These are phyloP conservation scores for Pichia cabralensis DNA, from an alignment of 805 yeast species.

Conservation along the genomic window DNA sequence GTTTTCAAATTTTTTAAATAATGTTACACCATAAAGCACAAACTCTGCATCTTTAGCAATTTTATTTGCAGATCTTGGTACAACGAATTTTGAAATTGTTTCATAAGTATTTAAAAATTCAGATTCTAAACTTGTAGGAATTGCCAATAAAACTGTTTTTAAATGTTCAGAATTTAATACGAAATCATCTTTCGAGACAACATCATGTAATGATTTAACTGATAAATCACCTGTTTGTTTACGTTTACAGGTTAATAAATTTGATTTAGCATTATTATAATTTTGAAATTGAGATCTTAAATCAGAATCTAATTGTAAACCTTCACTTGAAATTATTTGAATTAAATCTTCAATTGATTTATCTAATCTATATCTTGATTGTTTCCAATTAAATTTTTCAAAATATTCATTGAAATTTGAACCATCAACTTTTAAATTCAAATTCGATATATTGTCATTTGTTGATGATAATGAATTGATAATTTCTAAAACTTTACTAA, in stretches of 20 bases:
- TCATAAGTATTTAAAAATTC: constrained; percentile 69
- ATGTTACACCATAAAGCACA: constrained; percentile 62
- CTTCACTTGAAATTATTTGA: constrained; percentile 61
- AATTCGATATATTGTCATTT: constrained; percentile 6
- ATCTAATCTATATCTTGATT: constrained; percentile 77
- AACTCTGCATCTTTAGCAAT: constrained; percentile 69
- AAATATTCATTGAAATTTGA: constrained; percentile 50
- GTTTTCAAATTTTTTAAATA: constrained; percentile 71
- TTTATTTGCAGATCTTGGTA: constrained; percentile 77
- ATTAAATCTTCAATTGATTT: constrained; percentile 73
- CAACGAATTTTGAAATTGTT: constrained; percentile 67
- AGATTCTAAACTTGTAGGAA: constrained; percentile 54
- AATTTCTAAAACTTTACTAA: constrained; percentile 69
- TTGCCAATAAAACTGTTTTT: constrained; percentile 78
- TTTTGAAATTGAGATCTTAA: constrained; percentile 64
- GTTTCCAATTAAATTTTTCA: constrained; percentile 78
- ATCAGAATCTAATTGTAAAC: constrained; percentile 75
- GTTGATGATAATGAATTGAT: constrained; percentile 32
- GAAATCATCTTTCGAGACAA: constrained; percentile 75
- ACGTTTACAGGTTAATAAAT: constrained; percentile 79
- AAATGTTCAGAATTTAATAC: constrained; percentile 80
- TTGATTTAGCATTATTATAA: constrained; percentile 77
- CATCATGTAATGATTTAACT: constrained; percentile 80
- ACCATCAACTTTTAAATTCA: constrained; percentile 25
- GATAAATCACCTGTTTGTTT: constrained; percentile 90